Percentiles rank a stretch among this genome's conserved stretches.
Evolutionary conservation across 1,139 yeast genomes (phyloP).

Genomic region (Pneumocystis jirovecii): DNA sequence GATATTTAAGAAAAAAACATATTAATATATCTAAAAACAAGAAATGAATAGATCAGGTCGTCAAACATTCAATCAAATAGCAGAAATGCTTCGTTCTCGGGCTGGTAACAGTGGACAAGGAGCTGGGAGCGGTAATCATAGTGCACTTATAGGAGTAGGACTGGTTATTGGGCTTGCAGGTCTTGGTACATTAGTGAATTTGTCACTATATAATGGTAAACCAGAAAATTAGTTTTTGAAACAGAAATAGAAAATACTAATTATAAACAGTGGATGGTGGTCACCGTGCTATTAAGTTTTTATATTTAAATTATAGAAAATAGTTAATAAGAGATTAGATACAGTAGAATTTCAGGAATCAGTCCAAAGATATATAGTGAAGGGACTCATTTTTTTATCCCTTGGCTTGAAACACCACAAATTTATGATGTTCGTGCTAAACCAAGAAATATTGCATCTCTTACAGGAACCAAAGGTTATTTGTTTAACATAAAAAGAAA

Average conservation of each 20-base stretch:
- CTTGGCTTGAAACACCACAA: constrained; percentile 90
- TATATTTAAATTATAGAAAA: background rate
- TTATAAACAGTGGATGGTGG: constrained; percentile 72
- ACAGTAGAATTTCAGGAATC: constrained; percentile 77
- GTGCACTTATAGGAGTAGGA: background rate
- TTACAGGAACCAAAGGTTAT: constrained; percentile 81
- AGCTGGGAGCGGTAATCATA: background rate
- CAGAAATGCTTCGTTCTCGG: background rate
- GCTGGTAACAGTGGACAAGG: background rate
- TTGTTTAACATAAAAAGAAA: background rate
- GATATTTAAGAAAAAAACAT: background rate
- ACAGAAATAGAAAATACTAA: background rate
- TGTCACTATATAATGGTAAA: background rate
- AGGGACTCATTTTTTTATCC: constrained; percentile 88
- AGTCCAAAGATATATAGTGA: constrained; percentile 75
- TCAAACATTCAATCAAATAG: background rate
- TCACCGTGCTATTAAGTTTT: constrained; percentile 71
- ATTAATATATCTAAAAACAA: background rate
- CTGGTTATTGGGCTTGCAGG: background rate
- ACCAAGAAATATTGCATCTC: constrained; percentile 92
- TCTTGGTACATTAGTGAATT: background rate
- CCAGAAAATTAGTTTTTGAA: background rate
- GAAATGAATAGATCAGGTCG: background rate
- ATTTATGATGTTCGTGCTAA: constrained; percentile 92
- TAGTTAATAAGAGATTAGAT: constrained; percentile 19